Evolutionary conservation across 1,284 basidiomycete genomes (phyloP), one percentile per base, ranked within the genome.

Genomic region (Microbotryomycetes sp.): DNA sequence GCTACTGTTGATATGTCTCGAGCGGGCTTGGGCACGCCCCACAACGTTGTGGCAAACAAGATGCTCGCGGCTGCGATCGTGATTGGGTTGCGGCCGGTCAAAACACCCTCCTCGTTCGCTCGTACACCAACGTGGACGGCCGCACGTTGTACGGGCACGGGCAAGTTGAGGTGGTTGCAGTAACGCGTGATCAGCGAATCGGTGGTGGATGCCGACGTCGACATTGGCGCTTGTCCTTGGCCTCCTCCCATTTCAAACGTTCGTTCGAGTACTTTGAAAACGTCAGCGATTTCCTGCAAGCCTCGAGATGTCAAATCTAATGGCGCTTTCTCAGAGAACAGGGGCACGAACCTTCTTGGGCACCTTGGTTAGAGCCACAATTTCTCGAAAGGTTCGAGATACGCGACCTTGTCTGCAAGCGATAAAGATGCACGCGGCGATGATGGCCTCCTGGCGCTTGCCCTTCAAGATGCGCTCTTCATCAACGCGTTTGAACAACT

Each of bases 351-450:
- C 66, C 80, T 97, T 96, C 80, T 98, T 97, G 72, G 87, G 86
- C 61, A 97, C 92, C 70, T 89, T 85, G 5, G 91, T 92, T 61
- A 96, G 79, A 70, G 90, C 88, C 76, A 91, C 91, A 52, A 98
- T 92, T 78, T 99, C 96, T 70, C 88, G 85, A 79, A 98, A 97
- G 58, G 92, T 94, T 66, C 96, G 83, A 0, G 89, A 89, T 11
- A 96, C 92, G 70, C 91, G 87, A 16, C 88, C 90, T 75, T 93
- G 89, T 61, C 94, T 84, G 76, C 93, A 97, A 0, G 94, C 96
- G 69, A 97, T 93, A 75, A 97, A 97, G 75, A 99, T 96, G 77
- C 92, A 97, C 1, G 94, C 93, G 11, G 93, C 94, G 69, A 97
- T 92, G 73, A 96, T 86, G 1, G 92, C 91, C 61, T 93, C 89